A percentile compares a stretch with the other conserved stretches of the same genome.
Evolutionary conservation across 306 rosid genomes (phyloP).

Genomic region (Corylus americana): DNA sequence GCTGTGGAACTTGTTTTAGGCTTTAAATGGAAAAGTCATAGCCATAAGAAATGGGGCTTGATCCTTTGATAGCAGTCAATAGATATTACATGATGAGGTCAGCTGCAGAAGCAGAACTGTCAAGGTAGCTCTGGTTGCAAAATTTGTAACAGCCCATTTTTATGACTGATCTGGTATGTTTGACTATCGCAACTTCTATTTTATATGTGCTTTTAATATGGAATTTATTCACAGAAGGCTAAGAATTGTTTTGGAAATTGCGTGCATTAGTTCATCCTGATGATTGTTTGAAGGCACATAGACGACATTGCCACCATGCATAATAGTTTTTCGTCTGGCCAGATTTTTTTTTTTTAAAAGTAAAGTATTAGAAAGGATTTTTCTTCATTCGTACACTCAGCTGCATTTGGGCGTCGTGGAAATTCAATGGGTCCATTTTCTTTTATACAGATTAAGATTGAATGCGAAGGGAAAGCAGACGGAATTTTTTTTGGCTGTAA

Average conservation of each 20-base stretch:
- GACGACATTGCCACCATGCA: background rate
- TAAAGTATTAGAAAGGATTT: background rate
- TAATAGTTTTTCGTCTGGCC: background rate
- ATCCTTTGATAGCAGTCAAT: background rate
- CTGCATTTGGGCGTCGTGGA: background rate
- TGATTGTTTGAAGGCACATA: background rate
- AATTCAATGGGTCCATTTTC: background rate
- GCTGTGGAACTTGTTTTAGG: background rate
- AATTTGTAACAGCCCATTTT: background rate
- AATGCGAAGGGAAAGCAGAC: background rate
- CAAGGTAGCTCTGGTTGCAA: background rate
- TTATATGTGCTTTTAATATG: background rate
- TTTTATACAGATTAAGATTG: background rate
- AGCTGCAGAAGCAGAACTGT: slow-evolving; percentile 4
- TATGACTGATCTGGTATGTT: background rate
- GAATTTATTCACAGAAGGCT: background rate
- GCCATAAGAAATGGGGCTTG: background rate
- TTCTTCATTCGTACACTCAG: background rate
- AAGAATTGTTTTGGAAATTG: background rate
- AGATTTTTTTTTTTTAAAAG: background rate
- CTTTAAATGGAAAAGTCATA: slow-evolving; percentile 4
- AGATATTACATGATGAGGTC: background rate
- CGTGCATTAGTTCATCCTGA: background rate
- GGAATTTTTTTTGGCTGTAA: background rate
- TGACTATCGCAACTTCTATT: background rate